Percentiles rank a stretch among this genome's conserved stretches.
phyloP scores from a whole-genome alignment of 2,329 filamentous ascomycete genomes.

The Trichothecium sympodiale region DNA sequence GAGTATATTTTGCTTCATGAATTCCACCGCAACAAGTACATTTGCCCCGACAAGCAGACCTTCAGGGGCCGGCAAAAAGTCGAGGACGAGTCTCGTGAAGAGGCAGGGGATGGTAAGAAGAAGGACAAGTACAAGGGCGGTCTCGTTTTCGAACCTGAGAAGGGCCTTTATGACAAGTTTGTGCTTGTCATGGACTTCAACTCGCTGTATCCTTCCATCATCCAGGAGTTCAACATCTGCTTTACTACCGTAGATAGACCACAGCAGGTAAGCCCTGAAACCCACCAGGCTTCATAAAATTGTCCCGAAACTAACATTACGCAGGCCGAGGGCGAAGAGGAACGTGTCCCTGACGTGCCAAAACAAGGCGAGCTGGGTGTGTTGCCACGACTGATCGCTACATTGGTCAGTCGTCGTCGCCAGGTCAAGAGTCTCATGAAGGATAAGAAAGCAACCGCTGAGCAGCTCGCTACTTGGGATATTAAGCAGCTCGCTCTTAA shows the following conservation, averaged over 20 bases:
- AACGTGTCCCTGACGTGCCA: slow-evolving; percentile 87
- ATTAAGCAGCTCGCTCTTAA: slow-evolving; percentile 96
- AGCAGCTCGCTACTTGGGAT: slow-evolving; percentile 90
- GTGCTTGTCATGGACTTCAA: slow-evolving; percentile 99
- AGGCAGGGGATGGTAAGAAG: slow-evolving; percentile 71
- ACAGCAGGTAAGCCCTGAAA: slow-evolving; percentile 45
- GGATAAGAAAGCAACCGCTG: slow-evolving; percentile 71
- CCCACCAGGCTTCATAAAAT: background rate
- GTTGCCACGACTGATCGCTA: slow-evolving; percentile 81
- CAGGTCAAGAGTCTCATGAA: slow-evolving; percentile 98
- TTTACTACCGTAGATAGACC: slow-evolving; percentile 90
- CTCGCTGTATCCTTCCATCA: slow-evolving; percentile 95
- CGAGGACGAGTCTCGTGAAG: slow-evolving; percentile 60
- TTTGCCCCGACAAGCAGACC: slow-evolving; percentile 88
- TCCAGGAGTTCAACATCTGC: slow-evolving; percentile 99
- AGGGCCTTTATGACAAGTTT: slow-evolving; percentile 95
- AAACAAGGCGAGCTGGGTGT: slow-evolving; percentile 70
- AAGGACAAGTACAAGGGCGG: slow-evolving; percentile 99
- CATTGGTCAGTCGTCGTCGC: slow-evolving; percentile 75
- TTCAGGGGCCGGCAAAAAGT: slow-evolving; percentile 63
- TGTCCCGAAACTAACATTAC: slow-evolving; percentile 14
- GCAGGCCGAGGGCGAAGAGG: slow-evolving; percentile 46
- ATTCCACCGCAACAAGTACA: slow-evolving; percentile 94
- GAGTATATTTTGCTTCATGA: slow-evolving; percentile 98
- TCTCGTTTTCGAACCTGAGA: slow-evolving; percentile 95